A percentile compares a stretch with the other conserved stretches of the same genome.
Evolutionary conservation across 1,284 basidiomycete genomes (phyloP).

Genomic region (Papiliotrema flavescens): DNA sequence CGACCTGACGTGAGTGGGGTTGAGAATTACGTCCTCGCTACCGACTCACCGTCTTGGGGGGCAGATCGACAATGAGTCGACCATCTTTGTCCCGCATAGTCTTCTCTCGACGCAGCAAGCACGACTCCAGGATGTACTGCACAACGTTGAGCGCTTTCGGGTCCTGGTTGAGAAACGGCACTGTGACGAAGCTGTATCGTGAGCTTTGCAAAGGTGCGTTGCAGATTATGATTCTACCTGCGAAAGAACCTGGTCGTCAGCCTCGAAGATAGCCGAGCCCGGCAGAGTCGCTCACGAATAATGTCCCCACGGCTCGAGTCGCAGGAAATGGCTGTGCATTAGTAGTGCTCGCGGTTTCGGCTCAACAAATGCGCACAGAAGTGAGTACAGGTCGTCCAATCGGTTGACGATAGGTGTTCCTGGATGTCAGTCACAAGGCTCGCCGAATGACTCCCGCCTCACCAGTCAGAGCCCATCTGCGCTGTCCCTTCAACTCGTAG

Average conservation of each 20-base stretch:
- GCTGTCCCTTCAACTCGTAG: conserved; percentile 72
- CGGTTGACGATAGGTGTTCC: conserved; percentile 96
- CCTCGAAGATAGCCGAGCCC: neutral
- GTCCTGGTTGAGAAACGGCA: conserved; percentile 82
- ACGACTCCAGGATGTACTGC: conserved; percentile 84
- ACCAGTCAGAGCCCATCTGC: conserved; percentile 89
- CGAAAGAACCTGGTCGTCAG: conserved; percentile 29
- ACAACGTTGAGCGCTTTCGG: conserved; percentile 88
- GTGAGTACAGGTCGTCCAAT: conserved; percentile 85
- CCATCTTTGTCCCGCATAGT: conserved; percentile 86
- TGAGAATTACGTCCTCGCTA: neutral
- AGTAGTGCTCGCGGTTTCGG: conserved; percentile 9
- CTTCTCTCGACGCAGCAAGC: conserved; percentile 90
- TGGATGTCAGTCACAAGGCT: conserved; percentile 18
- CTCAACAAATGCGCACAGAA: conserved; percentile 61
- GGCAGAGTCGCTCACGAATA: conserved; percentile 52
- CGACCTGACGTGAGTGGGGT: conserved; percentile 50
- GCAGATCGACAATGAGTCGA: conserved; percentile 82
- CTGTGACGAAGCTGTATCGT: conserved; percentile 68
- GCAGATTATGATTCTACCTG: conserved; percentile 10
- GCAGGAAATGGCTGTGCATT: conserved; percentile 69
- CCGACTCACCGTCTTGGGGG: conserved; percentile 67
- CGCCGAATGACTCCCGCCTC: conserved; percentile 8
- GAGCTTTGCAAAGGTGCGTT: neutral
- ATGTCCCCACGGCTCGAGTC: conserved; percentile 86